phyloP scores from a whole-genome alignment of 2,329 filamentous ascomycete genomes.

The Fragosphaeria purpurea region DNA sequence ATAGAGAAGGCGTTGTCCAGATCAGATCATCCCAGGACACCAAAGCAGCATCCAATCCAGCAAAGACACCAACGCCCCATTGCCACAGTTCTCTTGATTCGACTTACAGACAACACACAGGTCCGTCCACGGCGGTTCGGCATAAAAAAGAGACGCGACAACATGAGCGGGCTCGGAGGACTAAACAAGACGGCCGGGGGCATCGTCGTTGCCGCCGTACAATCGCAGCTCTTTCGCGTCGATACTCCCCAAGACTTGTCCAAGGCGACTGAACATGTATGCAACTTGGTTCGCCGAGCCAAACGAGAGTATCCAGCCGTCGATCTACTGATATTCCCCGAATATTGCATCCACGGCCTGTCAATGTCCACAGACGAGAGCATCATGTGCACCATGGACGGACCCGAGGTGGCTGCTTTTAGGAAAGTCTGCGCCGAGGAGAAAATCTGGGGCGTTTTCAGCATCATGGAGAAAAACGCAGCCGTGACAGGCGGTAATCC shows the following conservation, averaged over 20 bases:
- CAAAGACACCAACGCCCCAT: too few relatives aligned
- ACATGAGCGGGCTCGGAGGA: slow-evolving; percentile 8
- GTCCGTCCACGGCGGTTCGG: too few relatives aligned
- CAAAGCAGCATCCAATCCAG: too few relatives aligned
- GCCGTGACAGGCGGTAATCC: background rate
- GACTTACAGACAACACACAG: too few relatives aligned
- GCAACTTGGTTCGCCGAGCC: slow-evolving; percentile 2
- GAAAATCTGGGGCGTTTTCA: slow-evolving; percentile 6
- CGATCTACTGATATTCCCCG: slow-evolving; percentile 7
- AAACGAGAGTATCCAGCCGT: slow-evolving; percentile 3
- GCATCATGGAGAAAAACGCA: slow-evolving; percentile 5
- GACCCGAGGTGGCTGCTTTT: slow-evolving; percentile 7
- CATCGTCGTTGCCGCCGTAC: slow-evolving; percentile 4
- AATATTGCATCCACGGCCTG: slow-evolving; percentile 7
- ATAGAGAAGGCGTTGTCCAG: too few relatives aligned
- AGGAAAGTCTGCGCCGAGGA: slow-evolving; percentile 2
- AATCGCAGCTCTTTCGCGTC: slow-evolving; percentile 7
- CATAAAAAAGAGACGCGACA: background rate
- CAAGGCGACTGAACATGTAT: slow-evolving; percentile 1
- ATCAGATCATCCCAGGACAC: too few relatives aligned
- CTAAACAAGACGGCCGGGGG: slow-evolving; percentile 7
- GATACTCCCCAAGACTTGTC: slow-evolving; percentile 1
- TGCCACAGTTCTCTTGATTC: too few relatives aligned
- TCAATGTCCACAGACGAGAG: slow-evolving; percentile 2
- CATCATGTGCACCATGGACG: slow-evolving; percentile 4